Evolutionary conservation across 148 eudicot species (phyloP).

Genomic region (Rheum nobile): DNA sequence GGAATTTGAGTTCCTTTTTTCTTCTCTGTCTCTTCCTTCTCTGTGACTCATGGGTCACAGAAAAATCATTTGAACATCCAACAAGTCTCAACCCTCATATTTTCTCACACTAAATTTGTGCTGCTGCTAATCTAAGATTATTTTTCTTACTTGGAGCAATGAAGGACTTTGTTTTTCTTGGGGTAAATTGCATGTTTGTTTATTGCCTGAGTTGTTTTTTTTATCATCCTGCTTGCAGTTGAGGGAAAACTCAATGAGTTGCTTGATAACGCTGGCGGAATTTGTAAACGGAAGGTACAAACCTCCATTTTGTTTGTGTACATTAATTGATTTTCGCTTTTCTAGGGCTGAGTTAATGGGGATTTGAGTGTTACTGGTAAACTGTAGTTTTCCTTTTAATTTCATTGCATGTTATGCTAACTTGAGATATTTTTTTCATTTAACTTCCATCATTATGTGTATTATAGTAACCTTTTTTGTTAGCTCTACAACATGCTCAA

Average conservation of each 20-base stretch:
- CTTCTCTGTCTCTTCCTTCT: not conserved
- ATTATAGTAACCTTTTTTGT: not conserved
- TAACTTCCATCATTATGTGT: not conserved
- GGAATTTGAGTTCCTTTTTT: not conserved
- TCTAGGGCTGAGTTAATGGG: not conserved
- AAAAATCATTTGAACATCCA: not conserved
- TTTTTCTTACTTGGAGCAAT: not conserved
- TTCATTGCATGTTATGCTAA: not conserved
- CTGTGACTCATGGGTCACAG: not conserved
- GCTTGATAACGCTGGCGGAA: slow-evolving; percentile 79
- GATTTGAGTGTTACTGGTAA: not conserved
- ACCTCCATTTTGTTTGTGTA: not conserved
- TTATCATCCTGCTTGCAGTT: slow-evolving; percentile 29
- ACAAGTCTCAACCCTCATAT: not conserved
- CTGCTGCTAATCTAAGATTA: not conserved
- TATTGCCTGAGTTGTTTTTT: not conserved
- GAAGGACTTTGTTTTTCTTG: not conserved
- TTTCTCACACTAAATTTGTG: not conserved
- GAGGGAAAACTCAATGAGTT: slow-evolving; percentile 79
- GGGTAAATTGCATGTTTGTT: not conserved
- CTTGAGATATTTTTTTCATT: not conserved
- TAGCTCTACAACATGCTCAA: not conserved
- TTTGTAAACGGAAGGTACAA: slow-evolving; percentile 75
- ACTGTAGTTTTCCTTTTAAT: not conserved
- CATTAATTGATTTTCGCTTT: not conserved